Evolutionary conservation across 768 basidiomycete species (phyloP).

Genomic region (Russula griseocarnosa): DNA sequence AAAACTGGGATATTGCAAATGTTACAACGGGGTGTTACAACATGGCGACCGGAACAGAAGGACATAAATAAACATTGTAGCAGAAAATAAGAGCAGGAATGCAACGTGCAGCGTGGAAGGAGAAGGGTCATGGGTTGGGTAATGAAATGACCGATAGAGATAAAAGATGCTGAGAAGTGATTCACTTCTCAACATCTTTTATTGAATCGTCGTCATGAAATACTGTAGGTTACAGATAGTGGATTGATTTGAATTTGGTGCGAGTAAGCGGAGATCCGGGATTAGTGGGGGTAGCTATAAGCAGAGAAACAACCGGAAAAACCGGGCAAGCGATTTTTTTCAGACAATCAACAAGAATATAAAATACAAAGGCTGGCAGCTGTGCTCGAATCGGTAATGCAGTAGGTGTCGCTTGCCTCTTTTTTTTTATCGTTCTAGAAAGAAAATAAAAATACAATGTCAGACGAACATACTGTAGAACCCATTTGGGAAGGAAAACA

Average conservation of each 20-base stretch:
- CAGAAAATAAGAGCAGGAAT: background rate
- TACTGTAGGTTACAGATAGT: background rate
- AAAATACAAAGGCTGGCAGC: slow-evolving; percentile 46
- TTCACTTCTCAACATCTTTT: too few relatives aligned
- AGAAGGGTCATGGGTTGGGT: background rate
- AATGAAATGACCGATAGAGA: too few relatives aligned
- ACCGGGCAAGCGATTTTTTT: too few relatives aligned
- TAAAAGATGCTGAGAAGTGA: too few relatives aligned
- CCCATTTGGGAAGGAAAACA: background rate
- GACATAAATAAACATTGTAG: background rate
- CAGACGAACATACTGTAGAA: background rate
- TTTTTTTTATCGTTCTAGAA: slow-evolving; percentile 10
- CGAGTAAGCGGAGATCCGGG: too few relatives aligned
- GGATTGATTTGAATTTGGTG: background rate
- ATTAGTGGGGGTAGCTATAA: background rate
- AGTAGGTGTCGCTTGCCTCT: background rate
- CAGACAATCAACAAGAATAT: background rate
- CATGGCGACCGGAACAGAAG: background rate
- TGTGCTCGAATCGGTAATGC: background rate
- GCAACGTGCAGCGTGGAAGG: background rate
- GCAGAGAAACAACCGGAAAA: background rate
- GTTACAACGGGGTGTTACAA: slow-evolving; percentile 5
- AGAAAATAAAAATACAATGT: background rate
- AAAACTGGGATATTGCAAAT: background rate
- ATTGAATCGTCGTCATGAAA: too few relatives aligned